These are phyloP conservation scores for Boletellus emodensis DNA, from an alignment of 768 basidiomycete genomes.

Conservation along the genomic window DNA sequence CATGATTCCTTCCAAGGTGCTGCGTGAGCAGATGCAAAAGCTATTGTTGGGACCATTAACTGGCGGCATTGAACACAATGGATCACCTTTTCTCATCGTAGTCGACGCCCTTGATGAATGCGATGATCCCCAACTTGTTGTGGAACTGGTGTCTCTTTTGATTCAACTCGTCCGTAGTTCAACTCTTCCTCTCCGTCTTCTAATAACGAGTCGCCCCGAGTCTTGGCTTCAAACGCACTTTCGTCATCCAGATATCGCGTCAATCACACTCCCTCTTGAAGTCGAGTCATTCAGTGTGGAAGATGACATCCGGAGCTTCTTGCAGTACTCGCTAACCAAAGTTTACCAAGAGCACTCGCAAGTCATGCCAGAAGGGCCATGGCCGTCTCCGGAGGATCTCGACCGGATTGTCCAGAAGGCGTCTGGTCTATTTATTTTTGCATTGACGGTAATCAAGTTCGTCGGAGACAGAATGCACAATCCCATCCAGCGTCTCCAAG, in stretches of 20 bases:
- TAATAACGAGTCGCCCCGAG: slow-evolving; percentile 21
- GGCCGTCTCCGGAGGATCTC: slow-evolving; percentile 23
- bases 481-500: slow-evolving; percentile 14
- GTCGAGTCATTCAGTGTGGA: slow-evolving; percentile 22
- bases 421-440: slow-evolving; percentile 25
- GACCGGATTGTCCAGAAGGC: slow-evolving; percentile 18
- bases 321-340: slow-evolving; percentile 13
- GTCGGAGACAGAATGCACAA: slow-evolving; percentile 19
- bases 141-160: slow-evolving; percentile 21
- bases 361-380: slow-evolving; percentile 14
- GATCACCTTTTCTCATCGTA: slow-evolving; percentile 14
- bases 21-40: slow-evolving; percentile 23
- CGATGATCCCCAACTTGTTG: slow-evolving; percentile 19
- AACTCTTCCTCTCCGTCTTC: slow-evolving; percentile 18
- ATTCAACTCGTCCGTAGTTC: slow-evolving; percentile 10
- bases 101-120: slow-evolving; percentile 24
- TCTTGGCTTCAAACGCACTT: slow-evolving; percentile 18
- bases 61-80: not conserved
- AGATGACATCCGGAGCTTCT: slow-evolving; percentile 21
- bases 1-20: slow-evolving; percentile 18
- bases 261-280: slow-evolving; percentile 7
- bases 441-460: slow-evolving; percentile 26
- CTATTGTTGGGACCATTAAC: slow-evolving; percentile 20
- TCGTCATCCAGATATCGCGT: slow-evolving; percentile 8
- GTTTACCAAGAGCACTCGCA: slow-evolving; percentile 10